A percentile compares a stretch with the other conserved stretches of the same genome.
phyloP scores from a whole-genome alignment of 345 rosid genomes.

The Citrus sp. region DNA sequence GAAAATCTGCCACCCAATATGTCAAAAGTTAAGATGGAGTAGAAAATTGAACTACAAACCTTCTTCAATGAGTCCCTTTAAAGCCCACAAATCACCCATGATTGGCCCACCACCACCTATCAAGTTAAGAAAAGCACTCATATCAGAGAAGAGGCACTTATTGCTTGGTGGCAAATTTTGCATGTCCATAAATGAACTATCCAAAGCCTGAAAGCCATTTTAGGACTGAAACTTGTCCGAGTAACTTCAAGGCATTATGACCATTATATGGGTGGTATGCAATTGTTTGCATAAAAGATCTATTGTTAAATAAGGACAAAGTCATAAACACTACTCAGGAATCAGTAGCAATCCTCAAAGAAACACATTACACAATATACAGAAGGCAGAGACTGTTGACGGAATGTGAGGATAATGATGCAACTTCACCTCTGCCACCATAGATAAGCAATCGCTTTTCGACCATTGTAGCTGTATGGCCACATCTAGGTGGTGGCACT shows the following conservation, averaged over 20 bases:
- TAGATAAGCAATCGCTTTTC: constrained; percentile 92
- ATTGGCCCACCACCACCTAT: constrained; percentile 98
- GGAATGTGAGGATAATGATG: neutral
- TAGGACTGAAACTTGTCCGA: neutral
- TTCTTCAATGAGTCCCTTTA: constrained; percentile 95
- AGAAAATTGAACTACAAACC: constrained; percentile 41
- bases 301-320: neutral
- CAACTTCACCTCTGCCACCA: constrained; percentile 85
- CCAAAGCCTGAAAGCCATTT: neutral
- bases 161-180: neutral
- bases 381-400: neutral
- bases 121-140: constrained; percentile 18
- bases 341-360: neutral
- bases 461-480: constrained; percentile 93
- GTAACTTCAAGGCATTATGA: neutral
- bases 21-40: neutral
- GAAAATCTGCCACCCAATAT: neutral
- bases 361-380: neutral
- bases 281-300: neutral
- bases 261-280: neutral
- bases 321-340: neutral
- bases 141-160: constrained; percentile 9
- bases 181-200: neutral
- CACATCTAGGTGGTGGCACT: constrained; percentile 93
- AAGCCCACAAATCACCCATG: constrained; percentile 99